Percentiles rank a stretch among this genome's conserved stretches.
phyloP scores from a whole-genome alignment of 2,329 filamentous ascomycete genomes.

The Sporothrix dimorphospora region DNA sequence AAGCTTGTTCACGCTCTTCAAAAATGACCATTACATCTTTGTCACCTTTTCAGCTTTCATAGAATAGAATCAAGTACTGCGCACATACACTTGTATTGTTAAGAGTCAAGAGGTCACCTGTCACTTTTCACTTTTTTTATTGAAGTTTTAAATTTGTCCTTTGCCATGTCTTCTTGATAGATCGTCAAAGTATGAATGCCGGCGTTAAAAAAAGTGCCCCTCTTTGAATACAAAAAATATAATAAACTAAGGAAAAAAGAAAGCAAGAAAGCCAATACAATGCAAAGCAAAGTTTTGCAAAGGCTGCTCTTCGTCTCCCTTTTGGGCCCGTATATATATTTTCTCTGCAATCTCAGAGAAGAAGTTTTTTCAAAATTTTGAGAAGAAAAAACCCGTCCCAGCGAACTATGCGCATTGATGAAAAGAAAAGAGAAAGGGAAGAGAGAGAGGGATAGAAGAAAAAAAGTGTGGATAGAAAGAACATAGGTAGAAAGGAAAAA shows the following conservation, averaged over 20 bases:
- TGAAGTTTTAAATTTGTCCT: constrained; percentile 11
- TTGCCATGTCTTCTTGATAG: constrained; percentile 19
- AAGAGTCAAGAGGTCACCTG: neutral
- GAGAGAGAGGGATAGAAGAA: neutral
- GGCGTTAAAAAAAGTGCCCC: constrained; percentile 1
- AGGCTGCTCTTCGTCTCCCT: neutral
- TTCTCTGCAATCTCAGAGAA: constrained; percentile 15
- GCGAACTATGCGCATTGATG: constrained; percentile 28
- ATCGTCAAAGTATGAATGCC: constrained; percentile 18
- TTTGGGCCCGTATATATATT: neutral
- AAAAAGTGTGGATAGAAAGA: constrained; percentile 20
- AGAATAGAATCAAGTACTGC: neutral
- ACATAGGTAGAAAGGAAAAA: constrained; percentile 15
- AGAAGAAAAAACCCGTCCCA: constrained; percentile 22
- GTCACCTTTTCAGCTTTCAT: no score
- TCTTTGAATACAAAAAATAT: constrained; percentile 8
- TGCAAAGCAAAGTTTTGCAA: neutral
- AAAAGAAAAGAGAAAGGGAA: constrained; percentile 13
- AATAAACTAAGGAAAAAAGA: neutral
- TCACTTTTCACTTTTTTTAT: constrained; percentile 18
- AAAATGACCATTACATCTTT: no score
- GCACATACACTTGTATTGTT: neutral
- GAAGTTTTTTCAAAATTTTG: neutral
- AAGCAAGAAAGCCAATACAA: neutral
- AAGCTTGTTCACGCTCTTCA: neutral